These are phyloP conservation scores for Dictyostelium intermedium DNA, from an alignment of 78 protist species.

Conservation along the genomic window DNA sequence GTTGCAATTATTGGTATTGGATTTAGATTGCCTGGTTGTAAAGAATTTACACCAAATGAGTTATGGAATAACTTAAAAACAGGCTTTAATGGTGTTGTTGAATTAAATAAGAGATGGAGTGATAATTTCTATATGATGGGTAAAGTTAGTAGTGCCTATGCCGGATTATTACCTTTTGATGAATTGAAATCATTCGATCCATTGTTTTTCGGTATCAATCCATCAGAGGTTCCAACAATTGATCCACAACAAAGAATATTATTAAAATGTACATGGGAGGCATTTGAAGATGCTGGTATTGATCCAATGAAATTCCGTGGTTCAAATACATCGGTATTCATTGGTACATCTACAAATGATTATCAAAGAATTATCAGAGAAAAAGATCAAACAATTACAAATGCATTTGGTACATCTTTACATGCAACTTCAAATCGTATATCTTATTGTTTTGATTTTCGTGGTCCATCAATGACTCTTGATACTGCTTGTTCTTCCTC, in stretches of 20 bases:
- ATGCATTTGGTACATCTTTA: background rate
- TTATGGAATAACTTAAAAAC: conserved; percentile 55
- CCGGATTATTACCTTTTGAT: conserved; percentile 28
- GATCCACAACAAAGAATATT: conserved; percentile 34
- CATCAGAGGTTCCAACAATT: background rate
- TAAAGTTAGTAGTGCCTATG: background rate
- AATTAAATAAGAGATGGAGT: background rate
- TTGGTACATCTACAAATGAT: conserved; percentile 8
- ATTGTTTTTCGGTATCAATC: conserved; percentile 17
- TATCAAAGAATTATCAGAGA: background rate
- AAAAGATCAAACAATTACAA: background rate
- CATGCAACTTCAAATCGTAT: background rate
- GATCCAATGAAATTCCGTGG: conserved; percentile 6
- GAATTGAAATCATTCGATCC: conserved; percentile 6
- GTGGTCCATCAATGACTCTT: conserved; percentile 45
- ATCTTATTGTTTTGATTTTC: conserved; percentile 39
- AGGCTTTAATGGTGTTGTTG: background rate
- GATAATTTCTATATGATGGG: background rate
- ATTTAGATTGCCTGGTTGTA: conserved; percentile 36
- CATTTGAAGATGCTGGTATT: conserved; percentile 13
- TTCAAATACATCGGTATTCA: conserved; percentile 33
- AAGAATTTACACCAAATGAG: background rate
- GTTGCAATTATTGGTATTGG: conserved; percentile 67
- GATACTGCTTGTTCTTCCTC: conserved; percentile 61
- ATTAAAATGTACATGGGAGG: conserved; percentile 19